These are phyloP conservation scores for Entonaema liquescens DNA, from an alignment of 495 filamentous ascomycete genomes.

Conservation along the genomic window DNA sequence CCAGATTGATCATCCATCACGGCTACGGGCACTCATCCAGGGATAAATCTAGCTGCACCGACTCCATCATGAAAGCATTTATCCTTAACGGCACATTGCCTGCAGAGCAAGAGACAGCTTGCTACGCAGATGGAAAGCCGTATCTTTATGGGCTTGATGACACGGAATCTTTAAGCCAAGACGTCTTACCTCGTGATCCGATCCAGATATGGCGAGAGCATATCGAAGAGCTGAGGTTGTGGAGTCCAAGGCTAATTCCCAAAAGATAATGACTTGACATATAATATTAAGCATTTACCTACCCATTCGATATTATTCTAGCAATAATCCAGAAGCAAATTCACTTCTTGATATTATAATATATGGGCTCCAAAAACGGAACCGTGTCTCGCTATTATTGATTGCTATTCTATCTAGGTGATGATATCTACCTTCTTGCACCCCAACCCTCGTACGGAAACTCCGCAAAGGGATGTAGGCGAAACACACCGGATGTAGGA, in stretches of 20 bases:
- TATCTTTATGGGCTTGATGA: slow-evolving; percentile 48
- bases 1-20: slow-evolving; percentile 56
- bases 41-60: slow-evolving; percentile 55
- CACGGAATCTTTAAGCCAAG: background rate
- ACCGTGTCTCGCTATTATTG: background rate
- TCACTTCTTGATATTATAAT: too few species aligned
- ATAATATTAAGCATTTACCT: background rate
- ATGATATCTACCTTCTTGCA: background rate
- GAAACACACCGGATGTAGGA: background rate
- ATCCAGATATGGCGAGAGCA: slow-evolving; percentile 43
- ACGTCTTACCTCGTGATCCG: slow-evolving; percentile 26
- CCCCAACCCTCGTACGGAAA: background rate
- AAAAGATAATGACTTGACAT: slow-evolving; percentile 4
- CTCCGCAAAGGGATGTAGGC: background rate
- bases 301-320: too few species aligned
- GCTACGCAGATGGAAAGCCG: slow-evolving; percentile 56
- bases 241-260: slow-evolving; percentile 34
- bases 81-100: slow-evolving; percentile 52
- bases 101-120: slow-evolving; percentile 49
- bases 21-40: slow-evolving; percentile 57
- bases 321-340: too few species aligned
- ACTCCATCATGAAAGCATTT: slow-evolving; percentile 48
- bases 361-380: background rate
- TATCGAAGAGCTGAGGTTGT: slow-evolving; percentile 37
- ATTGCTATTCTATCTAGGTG: background rate